These are phyloP conservation scores for Aspergillus taichungensis DNA, from an alignment of 495 filamentous ascomycete genomes.

Conservation along the genomic window DNA sequence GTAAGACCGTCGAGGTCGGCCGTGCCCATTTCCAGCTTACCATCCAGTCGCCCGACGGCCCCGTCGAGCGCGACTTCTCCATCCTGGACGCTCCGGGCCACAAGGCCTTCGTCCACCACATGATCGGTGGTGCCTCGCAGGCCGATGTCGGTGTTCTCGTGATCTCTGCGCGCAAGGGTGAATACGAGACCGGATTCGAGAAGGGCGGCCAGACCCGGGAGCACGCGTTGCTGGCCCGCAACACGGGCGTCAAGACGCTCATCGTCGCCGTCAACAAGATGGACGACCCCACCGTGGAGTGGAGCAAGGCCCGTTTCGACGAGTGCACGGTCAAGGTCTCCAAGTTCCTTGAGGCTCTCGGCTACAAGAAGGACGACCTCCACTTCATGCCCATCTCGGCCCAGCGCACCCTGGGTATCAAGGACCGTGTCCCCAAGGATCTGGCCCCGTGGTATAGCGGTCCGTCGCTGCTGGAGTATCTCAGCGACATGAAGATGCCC, in stretches of 20 bases:
- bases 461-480: conserved; percentile 89
- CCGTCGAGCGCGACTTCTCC: conserved; percentile 54
- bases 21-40: conserved; percentile 91
- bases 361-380: conserved; percentile 90
- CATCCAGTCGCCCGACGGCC: conserved; percentile 47
- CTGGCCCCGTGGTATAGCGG: conserved; percentile 76
- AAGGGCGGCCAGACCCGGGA: conserved; percentile 97
- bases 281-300: conserved; percentile 94
- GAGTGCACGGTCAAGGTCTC: conserved; percentile 87
- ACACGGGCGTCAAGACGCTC: conserved; percentile 94
- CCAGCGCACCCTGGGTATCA: conserved; percentile 74
- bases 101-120: conserved; percentile 91
- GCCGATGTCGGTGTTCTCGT: conserved; percentile 94
- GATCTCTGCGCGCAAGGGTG: conserved; percentile 93
- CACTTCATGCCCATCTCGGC: conserved; percentile 96
- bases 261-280: conserved; percentile 96
- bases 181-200: conserved; percentile 99
- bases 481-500: conserved; percentile 80
- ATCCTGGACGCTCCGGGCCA: conserved; percentile 95
- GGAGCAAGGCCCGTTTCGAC: conserved; percentile 83
- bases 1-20: conserved; percentile 97
- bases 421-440: conserved; percentile 74
- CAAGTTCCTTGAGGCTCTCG: conserved; percentile 79
- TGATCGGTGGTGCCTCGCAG: conserved; percentile 95
- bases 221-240: conserved; percentile 94